Percentiles rank a stretch among this genome's conserved stretches.
Evolutionary conservation across 1,284 basidiomycete species (phyloP).

Genomic region (Malassezia yamatoensis): DNA sequence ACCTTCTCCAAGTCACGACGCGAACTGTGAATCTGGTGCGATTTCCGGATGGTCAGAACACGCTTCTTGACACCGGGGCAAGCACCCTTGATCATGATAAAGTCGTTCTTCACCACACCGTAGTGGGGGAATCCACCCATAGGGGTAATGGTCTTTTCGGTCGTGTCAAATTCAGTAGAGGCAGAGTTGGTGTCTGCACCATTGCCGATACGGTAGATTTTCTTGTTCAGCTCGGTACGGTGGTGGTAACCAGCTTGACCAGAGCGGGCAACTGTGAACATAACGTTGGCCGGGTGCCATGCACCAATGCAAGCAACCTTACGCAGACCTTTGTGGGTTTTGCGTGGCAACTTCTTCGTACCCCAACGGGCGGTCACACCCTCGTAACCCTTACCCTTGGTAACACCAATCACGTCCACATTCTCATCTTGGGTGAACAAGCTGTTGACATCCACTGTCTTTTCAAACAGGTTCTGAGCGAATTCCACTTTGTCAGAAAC

Average conservation of each 20-base stretch:
- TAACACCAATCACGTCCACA: conserved; percentile 94
- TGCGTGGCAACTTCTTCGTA: conserved; percentile 93
- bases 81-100: conserved; percentile 66
- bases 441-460: conserved; percentile 73
- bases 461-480: conserved; percentile 90
- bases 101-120: conserved; percentile 97
- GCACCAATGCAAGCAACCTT: conserved; percentile 96
- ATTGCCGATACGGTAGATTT: conserved; percentile 79
- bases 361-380: conserved; percentile 99
- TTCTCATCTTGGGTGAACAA: conserved; percentile 96
- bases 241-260: conserved; percentile 99
- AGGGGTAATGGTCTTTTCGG: conserved; percentile 79
- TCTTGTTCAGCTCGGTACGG: conserved; percentile 89
- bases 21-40: conserved; percentile 46
- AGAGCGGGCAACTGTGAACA: conserved; percentile 99
- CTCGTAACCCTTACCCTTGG: conserved; percentile 99
- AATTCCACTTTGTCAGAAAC: conserved; percentile 96
- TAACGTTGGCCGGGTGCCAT: conserved; percentile 97
- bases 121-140: conserved; percentile 99
- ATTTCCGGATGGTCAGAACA: conserved; percentile 62
- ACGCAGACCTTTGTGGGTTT: conserved; percentile 99
- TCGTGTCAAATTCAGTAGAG: conserved; percentile 59
- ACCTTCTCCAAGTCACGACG: conserved; percentile 71
- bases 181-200: conserved; percentile 73
- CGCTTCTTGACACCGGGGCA: conserved; percentile 95